Base-by-base conservation (phyloP, 2,329 filamentous ascomycete species). In the Harringtonia lauricola region DNA sequence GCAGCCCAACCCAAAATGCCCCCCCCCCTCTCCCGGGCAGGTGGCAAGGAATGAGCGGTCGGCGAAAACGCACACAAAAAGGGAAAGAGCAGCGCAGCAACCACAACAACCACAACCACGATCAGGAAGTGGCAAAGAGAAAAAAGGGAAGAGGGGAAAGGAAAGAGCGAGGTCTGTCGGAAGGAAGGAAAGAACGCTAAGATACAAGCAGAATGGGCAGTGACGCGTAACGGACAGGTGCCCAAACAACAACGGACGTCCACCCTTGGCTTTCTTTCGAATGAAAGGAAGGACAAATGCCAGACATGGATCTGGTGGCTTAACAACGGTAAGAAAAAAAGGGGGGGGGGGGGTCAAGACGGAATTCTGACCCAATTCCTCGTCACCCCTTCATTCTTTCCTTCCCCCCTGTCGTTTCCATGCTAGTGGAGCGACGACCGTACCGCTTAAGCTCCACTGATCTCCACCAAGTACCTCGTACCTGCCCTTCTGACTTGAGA, bases 401-500 rank as follows among this genome's bases (percentile, higher is more conserved):
- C 35, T 37, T 42, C 37, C 26, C 44, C 41, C 44, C 40, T 45
- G 46, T 44, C 45, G 35, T 31, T 42, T 42, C 37, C 36, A 33
- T 41, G 35, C 21, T 41, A 35, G 46, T 48, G 46, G 38, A 40
- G 26, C 39, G 35, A 26, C 24, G 24, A 10, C 24, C 24, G 24
- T 39, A 43, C 36, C 24, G 22, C 26, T n/a, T n/a, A n/a, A n/a
- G 35, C 42, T 37, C 42, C 45, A 43, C 42, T 43, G 45, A 47
- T 47, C 47, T 45, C 47, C 47, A 47, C n/a, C 47, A 44, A 43
- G 42, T 42, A 47, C 45, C 24, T 26, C 24, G 24, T 26, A 26
- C 24, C 10, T 26, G 24, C 24, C 24, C 24, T 26, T 26, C 24
- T 26, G 24, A 26, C 24, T 10, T 26, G 24, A 10, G 19, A 9